A percentile compares a stretch with the other conserved stretches of the same genome.
phyloP scores from a whole-genome alignment of 768 basidiomycete genomes.

The Postia placenta region DNA sequence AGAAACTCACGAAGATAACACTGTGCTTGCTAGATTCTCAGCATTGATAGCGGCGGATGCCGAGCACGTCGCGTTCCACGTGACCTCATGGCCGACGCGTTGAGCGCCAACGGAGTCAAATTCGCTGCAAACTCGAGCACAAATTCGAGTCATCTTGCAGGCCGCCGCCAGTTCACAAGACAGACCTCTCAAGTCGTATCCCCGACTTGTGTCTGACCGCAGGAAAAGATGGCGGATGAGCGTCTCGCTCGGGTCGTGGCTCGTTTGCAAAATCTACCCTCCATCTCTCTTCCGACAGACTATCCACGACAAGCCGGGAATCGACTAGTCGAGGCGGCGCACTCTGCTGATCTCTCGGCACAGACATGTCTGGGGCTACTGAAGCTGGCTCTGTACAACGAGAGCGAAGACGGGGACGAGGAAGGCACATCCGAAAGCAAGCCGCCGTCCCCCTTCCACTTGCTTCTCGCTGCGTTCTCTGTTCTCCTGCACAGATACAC shows the following conservation, averaged over 20 bases:
- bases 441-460: conserved; percentile 81
- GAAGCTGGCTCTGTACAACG: conserved; percentile 72
- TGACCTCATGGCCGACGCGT: too few species aligned
- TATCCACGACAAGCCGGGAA: conserved; percentile 80
- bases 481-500: conserved; percentile 92
- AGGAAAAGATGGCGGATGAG: conserved; percentile 19
- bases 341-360: conserved; percentile 64
- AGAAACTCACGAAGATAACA: too few species aligned
- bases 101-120: too few species aligned
- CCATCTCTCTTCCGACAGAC: conserved; percentile 91
- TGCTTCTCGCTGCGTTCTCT: conserved; percentile 87
- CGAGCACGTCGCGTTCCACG: too few species aligned
- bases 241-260: conserved; percentile 47
- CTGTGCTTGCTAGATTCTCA: too few species aligned
- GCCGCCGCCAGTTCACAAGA: too few species aligned
- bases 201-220: too few species aligned
- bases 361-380: conserved; percentile 74
- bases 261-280: conserved; percentile 76
- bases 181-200: too few species aligned
- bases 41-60: too few species aligned
- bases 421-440: conserved; percentile 26
- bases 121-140: too few species aligned
- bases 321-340: conserved; percentile 81
- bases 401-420: conserved; percentile 48
- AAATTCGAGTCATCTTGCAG: too few species aligned